Conservation (phyloP, 345 rosid genomes). For the Eucalyptus cladocalyx region DNA sequence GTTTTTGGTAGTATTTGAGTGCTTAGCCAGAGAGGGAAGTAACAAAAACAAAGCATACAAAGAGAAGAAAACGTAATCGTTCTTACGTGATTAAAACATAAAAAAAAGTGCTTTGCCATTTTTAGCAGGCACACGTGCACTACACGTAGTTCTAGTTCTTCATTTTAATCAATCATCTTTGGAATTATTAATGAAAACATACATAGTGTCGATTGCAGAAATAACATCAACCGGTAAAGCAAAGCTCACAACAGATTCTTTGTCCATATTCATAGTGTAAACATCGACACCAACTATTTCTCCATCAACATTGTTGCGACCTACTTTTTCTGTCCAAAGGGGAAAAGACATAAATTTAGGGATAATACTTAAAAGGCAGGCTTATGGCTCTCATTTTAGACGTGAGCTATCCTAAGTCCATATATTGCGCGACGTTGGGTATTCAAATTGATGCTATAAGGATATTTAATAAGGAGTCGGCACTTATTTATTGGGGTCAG, state of each 20-base stretch:
- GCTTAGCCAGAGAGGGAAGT: not conserved
- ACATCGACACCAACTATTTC: not conserved
- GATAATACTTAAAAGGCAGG: no score
- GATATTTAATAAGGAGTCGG: no score
- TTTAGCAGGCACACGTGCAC: not conserved
- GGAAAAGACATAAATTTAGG: no score
- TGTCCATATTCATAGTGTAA: not conserved
- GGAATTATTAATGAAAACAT: not conserved
- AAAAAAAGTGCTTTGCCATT: not conserved
- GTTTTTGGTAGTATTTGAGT: not conserved
- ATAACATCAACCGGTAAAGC: not conserved
- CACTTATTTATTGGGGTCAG: no score
- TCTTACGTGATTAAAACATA: not conserved
- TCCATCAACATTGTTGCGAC: not conserved
- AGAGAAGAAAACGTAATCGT: not conserved
- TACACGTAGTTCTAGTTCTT: not conserved
- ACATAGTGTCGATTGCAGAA: not conserved
- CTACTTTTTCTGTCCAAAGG: no score
- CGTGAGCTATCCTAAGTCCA: no score
- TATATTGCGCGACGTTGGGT: no score
- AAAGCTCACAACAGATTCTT: not conserved
- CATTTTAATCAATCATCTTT: not conserved
- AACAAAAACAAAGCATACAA: not conserved
- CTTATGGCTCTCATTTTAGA: no score
- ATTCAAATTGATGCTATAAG: no score